Conservation (phyloP, 768 basidiomycete species). For the Suillus paluster region DNA sequence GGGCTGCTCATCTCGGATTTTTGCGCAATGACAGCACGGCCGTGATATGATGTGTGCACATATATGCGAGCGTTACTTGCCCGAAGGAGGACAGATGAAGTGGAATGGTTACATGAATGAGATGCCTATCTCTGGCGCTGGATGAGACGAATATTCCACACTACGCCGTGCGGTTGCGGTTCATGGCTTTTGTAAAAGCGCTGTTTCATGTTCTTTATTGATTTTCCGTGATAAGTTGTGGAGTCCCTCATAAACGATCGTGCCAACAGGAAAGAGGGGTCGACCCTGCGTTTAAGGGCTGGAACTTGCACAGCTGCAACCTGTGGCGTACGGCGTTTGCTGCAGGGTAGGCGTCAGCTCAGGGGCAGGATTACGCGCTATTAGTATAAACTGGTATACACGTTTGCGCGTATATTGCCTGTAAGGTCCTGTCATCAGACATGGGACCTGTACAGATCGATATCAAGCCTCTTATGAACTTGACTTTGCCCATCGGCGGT, state of each 20-base stretch:
- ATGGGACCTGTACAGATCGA: not conserved
- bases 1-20: not conserved
- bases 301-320: conserved; percentile 18
- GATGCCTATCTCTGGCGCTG: not conserved
- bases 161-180: too few species aligned
- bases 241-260: conserved; percentile 15
- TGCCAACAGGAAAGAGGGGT: conserved; percentile 14
- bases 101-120: not conserved
- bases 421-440: not conserved
- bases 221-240: conserved; percentile 11
- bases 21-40: conserved; percentile 1
- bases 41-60: not conserved
- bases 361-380: not conserved
- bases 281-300: conserved; percentile 14
- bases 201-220: conserved; percentile 4
- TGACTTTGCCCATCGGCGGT: not conserved
- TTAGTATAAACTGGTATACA: not conserved
- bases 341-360: conserved; percentile 10
- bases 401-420: not conserved
- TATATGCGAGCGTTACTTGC: not conserved
- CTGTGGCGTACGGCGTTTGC: conserved; percentile 29
- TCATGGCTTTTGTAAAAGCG: not conserved
- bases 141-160: too few species aligned
- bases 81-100: not conserved
- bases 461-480: not conserved